Conservation (phyloP, 2,329 filamentous ascomycete genomes). For the Atkinsonella texensis region DNA sequence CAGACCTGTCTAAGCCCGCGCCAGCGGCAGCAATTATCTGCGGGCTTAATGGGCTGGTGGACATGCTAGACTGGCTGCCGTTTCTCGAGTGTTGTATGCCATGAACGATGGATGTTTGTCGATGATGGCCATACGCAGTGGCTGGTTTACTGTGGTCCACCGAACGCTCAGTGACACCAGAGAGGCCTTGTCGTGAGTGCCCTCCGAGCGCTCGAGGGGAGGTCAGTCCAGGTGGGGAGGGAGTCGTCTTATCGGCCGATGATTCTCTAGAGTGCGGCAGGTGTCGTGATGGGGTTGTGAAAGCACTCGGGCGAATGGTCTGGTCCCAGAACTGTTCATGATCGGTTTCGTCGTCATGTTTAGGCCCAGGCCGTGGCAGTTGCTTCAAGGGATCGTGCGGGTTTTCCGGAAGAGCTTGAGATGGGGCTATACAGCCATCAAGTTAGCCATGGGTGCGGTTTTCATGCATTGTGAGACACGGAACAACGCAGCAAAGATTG, state of each 20-base stretch:
- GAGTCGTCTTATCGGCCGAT: constrained; percentile 40
- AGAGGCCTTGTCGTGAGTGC: constrained; percentile 28
- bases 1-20: constrained; percentile 41
- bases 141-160: constrained; percentile 42
- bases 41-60: constrained; percentile 76
- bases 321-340: constrained; percentile 38
- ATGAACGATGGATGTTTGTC: constrained; percentile 95
- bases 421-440: constrained; percentile 33
- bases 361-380: constrained; percentile 35
- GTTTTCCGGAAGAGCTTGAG: constrained; percentile 47
- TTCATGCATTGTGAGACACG: constrained; percentile 1
- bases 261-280: constrained; percentile 44
- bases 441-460: constrained; percentile 4
- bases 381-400: constrained; percentile 40
- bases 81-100: constrained; percentile 88
- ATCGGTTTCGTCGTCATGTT: constrained; percentile 41
- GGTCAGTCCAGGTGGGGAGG: constrained; percentile 12
- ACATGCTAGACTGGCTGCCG: constrained; percentile 70
- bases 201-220: constrained; percentile 20
- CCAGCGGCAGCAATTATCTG: constrained; percentile 67
- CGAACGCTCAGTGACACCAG: constrained; percentile 33
- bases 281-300: constrained; percentile 25
- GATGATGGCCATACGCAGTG: constrained; percentile 68
- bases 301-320: constrained; percentile 35
- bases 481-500: neutral